Conservation (phyloP, 1,284 basidiomycete species). For the Lentinus polychrous region DNA sequence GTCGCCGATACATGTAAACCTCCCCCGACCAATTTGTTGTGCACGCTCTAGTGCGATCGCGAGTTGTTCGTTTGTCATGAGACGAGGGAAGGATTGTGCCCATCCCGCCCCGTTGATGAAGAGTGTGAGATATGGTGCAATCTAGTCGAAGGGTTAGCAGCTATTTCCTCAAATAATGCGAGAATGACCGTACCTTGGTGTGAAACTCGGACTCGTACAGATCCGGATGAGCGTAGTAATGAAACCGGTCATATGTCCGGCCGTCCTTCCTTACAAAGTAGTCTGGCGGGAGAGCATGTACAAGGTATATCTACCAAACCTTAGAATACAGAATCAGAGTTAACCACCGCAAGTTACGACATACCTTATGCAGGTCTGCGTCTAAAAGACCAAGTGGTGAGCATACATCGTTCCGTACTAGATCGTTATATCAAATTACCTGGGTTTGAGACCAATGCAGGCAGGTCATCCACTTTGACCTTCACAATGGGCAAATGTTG, state of each 20-base stretch:
- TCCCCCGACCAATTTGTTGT: slow-evolving; percentile 39
- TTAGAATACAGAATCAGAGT: slow-evolving; percentile 8
- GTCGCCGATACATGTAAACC: slow-evolving; percentile 73
- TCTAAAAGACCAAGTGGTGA: slow-evolving; percentile 27
- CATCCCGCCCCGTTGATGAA: slow-evolving; percentile 85
- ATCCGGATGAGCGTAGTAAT: slow-evolving; percentile 70
- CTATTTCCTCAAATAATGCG: too few species aligned
- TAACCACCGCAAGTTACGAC: background rate
- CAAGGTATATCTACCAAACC: slow-evolving; percentile 60
- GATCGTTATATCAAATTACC: slow-evolving; percentile 33
- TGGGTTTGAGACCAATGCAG: slow-evolving; percentile 41
- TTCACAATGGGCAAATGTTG: slow-evolving; percentile 61
- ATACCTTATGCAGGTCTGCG: slow-evolving; percentile 46
- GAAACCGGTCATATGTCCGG: slow-evolving; percentile 48
- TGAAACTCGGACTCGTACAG: slow-evolving; percentile 65
- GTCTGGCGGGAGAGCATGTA: slow-evolving; percentile 64
- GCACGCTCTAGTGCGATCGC: slow-evolving; percentile 44
- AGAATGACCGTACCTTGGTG: slow-evolving; percentile 41
- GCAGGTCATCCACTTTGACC: slow-evolving; percentile 53
- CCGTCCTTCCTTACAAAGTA: slow-evolving; percentile 61
- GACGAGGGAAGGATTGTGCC: slow-evolving; percentile 67
- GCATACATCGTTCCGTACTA: background rate
- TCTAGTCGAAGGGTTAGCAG: slow-evolving; percentile 30
- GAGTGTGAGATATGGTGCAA: slow-evolving; percentile 79
- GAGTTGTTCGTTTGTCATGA: slow-evolving; percentile 69